Percentiles rank a stretch among this genome's conserved stretches.
Conservation (phyloP, 78 protist genomes). For the Dictyostelium intermedium region DNA sequence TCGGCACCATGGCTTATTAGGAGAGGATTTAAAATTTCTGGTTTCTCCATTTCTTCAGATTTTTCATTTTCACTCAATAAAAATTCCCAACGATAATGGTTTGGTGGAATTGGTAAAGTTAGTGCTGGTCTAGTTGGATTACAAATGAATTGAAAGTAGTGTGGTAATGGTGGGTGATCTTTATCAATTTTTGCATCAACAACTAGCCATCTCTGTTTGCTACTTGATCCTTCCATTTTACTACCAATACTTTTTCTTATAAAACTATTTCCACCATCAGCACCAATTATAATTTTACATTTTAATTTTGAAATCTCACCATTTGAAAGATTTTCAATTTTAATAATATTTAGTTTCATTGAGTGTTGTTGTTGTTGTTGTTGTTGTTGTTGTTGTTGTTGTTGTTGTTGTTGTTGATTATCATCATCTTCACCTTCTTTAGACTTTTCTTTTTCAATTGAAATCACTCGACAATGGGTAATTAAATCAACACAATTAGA, state of each 20-base stretch:
- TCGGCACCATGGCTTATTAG: neutral
- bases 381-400: no score
- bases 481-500: neutral
- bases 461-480: neutral
- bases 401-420: no score
- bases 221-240: neutral
- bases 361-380: no score
- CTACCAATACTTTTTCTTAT: neutral
- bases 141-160: constrained; percentile 25
- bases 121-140: constrained; percentile 23
- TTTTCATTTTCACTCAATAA: neutral
- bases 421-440: neutral
- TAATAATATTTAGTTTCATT: neutral
- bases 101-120: constrained; percentile 14
- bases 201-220: constrained; percentile 23
- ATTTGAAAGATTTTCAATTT: neutral
- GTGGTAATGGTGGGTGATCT: constrained; percentile 38
- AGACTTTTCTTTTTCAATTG: neutral
- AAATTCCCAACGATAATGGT: constrained; percentile 35
- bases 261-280: constrained; percentile 42
- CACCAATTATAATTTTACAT: constrained; percentile 21
- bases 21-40: neutral
- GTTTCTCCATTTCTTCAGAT: neutral
- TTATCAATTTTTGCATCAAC: neutral
- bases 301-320: neutral